These are phyloP conservation scores for Stachybotrys echinatus DNA, from an alignment of 2,329 filamentous ascomycete species.

Conservation along the genomic window DNA sequence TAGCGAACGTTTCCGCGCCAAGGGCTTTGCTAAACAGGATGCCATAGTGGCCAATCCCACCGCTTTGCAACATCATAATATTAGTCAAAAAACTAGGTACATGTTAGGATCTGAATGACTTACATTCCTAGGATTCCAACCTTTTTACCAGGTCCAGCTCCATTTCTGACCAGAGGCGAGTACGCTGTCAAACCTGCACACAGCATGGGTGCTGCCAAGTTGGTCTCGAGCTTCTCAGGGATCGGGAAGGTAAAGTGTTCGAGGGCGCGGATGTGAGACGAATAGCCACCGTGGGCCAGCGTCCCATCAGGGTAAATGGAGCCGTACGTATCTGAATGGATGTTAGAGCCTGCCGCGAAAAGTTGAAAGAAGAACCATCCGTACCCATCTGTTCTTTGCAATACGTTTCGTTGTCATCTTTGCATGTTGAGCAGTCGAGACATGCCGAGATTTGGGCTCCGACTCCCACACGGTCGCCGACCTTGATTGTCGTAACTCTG, in stretches of 20 bases:
- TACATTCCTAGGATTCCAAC: slow-evolving; percentile 48
- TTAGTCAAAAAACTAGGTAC: neutral
- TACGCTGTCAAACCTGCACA: slow-evolving; percentile 62
- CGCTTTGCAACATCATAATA: slow-evolving; percentile 30
- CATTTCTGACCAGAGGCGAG: slow-evolving; percentile 52
- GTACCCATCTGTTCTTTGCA: slow-evolving; percentile 15
- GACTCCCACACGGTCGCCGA: slow-evolving; percentile 51
- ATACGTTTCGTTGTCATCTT: slow-evolving; percentile 22
- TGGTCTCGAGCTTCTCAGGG: slow-evolving; percentile 24
- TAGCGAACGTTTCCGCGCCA: slow-evolving; percentile 51
- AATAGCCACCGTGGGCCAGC: slow-evolving; percentile 50
- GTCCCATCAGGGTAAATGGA: slow-evolving; percentile 40
- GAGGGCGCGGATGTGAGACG: slow-evolving; percentile 16
- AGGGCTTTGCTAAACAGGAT: slow-evolving; percentile 59
- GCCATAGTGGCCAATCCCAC: slow-evolving; percentile 60
- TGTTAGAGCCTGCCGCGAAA: too few species aligned
- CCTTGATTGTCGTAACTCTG: slow-evolving; percentile 32
- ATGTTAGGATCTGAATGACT: neutral
- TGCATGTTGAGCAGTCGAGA: slow-evolving; percentile 25
- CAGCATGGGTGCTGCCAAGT: slow-evolving; percentile 50
- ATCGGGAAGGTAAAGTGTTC: slow-evolving; percentile 38
- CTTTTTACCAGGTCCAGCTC: slow-evolving; percentile 55
- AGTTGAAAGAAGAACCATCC: too few species aligned
- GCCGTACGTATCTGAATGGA: slow-evolving; percentile 36
- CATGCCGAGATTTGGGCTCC: slow-evolving; percentile 46